Evolutionary conservation across 2,329 filamentous ascomycete genomes (phyloP).

Genomic region (Aureobasidium sp.): DNA sequence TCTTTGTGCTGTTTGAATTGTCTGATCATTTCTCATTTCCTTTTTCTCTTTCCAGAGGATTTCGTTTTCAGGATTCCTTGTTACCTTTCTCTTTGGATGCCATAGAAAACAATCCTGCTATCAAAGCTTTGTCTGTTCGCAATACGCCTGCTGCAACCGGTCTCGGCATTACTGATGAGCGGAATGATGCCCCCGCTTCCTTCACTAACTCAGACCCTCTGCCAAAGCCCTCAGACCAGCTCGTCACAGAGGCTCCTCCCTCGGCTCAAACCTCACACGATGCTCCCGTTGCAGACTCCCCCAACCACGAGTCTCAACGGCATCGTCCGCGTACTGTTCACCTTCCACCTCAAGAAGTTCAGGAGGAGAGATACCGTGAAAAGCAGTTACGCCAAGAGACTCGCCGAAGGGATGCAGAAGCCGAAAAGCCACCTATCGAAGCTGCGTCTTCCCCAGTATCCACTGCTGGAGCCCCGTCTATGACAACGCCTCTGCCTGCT

Average conservation of each 20-base stretch:
- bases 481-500: conserved; percentile 62
- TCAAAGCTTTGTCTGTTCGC: neutral
- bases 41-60: conserved; percentile 39
- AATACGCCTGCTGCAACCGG: neutral
- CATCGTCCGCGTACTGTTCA: conserved; percentile 37
- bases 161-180: neutral
- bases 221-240: neutral
- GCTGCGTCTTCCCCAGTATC: conserved; percentile 51
- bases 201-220: neutral
- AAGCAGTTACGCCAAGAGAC: conserved; percentile 31
- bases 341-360: conserved; percentile 44
- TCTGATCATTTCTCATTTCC: conserved; percentile 11
- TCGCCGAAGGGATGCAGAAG: conserved; percentile 25
- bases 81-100: conserved; percentile 33
- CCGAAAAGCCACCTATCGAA: neutral
- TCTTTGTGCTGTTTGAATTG: conserved; percentile 18
- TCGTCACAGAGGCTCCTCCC: neutral
- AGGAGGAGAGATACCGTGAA: conserved; percentile 41
- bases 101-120: conserved; percentile 16
- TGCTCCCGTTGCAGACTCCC: neutral
- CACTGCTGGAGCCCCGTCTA: conserved; percentile 61
- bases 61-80: conserved; percentile 50
- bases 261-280: neutral
- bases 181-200: neutral
- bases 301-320: conserved; percentile 13